Conservation (phyloP, 768 basidiomycete genomes). For the Chalciporus pseudorubinellus region DNA sequence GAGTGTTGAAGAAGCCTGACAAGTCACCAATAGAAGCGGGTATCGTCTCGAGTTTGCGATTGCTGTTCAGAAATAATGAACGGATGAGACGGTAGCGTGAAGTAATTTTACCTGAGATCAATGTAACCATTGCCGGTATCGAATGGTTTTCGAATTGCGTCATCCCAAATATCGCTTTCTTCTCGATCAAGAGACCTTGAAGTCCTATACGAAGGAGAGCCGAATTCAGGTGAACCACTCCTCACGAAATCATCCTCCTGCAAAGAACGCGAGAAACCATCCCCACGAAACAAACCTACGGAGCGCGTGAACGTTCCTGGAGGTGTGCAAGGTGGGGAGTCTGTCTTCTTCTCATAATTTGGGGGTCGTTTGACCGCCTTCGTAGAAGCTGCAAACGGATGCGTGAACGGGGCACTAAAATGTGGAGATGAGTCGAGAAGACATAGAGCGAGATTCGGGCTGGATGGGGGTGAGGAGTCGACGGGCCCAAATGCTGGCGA, state of each 20-base stretch:
- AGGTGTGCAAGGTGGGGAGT: conserved; percentile 21
- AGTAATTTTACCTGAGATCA: conserved; percentile 49
- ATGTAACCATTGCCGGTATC: conserved; percentile 50
- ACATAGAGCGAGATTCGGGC: conserved; percentile 26
- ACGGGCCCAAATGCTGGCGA: conserved; percentile 42
- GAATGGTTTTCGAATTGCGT: conserved; percentile 41
- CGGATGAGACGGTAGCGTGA: background rate
- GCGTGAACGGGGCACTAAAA: conserved; percentile 14
- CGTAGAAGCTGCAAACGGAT: conserved; percentile 62
- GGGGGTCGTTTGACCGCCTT: conserved; percentile 44
- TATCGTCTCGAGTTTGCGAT: conserved; percentile 44
- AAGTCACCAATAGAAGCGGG: conserved; percentile 48
- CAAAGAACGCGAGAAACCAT: conserved; percentile 15
- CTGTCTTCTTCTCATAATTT: conserved; percentile 42
- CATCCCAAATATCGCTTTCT: conserved; percentile 47
- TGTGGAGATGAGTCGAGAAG: conserved; percentile 33
- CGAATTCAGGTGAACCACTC: conserved; percentile 8
- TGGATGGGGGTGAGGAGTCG: conserved; percentile 39
- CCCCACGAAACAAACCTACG: conserved; percentile 14
- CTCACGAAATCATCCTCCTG: conserved; percentile 27
- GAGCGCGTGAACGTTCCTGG: conserved; percentile 17
- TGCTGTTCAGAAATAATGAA: conserved; percentile 29
- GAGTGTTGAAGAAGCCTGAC: conserved; percentile 43
- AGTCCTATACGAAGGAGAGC: conserved; percentile 11
- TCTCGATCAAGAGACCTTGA: conserved; percentile 29